A percentile compares a stretch with the other conserved stretches of the same genome.
These are phyloP conservation scores for Neophaeococcomyces aloes DNA, from an alignment of 2,329 filamentous ascomycete species.

Conservation along the genomic window DNA sequence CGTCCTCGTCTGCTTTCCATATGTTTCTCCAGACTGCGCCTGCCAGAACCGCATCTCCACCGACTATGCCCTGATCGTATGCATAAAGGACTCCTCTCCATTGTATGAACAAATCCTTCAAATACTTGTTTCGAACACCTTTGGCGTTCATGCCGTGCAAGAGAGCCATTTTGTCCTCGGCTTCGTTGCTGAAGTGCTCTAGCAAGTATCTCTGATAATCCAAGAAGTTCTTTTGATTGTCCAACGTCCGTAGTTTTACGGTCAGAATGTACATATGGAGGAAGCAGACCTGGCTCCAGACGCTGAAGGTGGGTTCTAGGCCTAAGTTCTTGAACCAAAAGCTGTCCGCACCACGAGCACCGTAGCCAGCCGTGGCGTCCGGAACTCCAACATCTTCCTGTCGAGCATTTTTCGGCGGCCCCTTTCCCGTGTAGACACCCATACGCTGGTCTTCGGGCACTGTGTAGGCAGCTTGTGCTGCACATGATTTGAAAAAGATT, in stretches of 20 bases:
- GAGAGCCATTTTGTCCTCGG: conserved; percentile 57
- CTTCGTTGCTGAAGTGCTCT: conserved; percentile 69
- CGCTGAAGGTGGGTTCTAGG: conserved; percentile 78
- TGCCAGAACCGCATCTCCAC: conserved; percentile 37
- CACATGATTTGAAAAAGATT: conserved; percentile 65
- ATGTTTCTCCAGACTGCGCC: conserved; percentile 87
- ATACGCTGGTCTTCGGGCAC: conserved; percentile 60
- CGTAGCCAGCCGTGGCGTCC: not conserved
- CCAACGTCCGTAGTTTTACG: conserved; percentile 69
- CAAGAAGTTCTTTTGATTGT: conserved; percentile 51
- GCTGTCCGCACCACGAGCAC: not conserved
- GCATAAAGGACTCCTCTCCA: conserved; percentile 80
- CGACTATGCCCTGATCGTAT: conserved; percentile 37
- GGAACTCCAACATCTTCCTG: conserved; percentile 75
- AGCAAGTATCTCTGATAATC: conserved; percentile 82
- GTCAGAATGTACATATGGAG: conserved; percentile 90
- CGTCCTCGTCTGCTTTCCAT: conserved; percentile 61
- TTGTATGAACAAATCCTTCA: conserved; percentile 84
- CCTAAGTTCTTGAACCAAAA: conserved; percentile 46
- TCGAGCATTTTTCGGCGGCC: conserved; percentile 53
- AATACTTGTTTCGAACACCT: conserved; percentile 48
- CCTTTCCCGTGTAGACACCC: conserved; percentile 41
- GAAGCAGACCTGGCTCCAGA: conserved; percentile 93
- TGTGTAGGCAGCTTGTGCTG: conserved; percentile 61
- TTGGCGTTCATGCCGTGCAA: conserved; percentile 41